Percentiles rank a stretch among this genome's conserved stretches.
Conservation (phyloP, 169 alveolate genomes). For the Besnoitia besnoiti region DNA sequence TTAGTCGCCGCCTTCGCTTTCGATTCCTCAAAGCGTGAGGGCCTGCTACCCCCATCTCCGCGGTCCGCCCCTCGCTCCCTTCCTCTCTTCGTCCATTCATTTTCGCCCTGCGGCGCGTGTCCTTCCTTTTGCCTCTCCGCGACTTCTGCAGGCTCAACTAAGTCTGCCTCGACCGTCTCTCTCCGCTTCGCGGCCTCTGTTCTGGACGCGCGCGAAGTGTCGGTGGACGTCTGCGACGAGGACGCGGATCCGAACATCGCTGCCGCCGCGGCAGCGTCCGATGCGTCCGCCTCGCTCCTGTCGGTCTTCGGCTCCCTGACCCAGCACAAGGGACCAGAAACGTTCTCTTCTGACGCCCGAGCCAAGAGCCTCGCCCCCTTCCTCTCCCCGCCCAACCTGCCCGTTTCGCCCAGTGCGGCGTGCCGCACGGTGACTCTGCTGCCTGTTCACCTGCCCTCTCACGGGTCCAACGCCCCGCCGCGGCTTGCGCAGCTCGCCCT, state of each 20-base stretch:
- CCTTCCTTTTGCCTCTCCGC: background rate
- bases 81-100: no score
- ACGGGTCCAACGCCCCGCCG: background rate
- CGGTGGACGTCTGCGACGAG: conserved; percentile 10
- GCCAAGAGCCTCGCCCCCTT: background rate
- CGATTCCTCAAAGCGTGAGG: no score
- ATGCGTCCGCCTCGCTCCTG: background rate
- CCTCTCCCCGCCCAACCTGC: background rate
- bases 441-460: background rate
- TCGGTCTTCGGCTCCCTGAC: background rate
- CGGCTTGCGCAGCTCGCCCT: background rate
- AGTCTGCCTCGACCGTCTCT: background rate
- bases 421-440: background rate
- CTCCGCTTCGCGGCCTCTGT: background rate
- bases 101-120: no score
- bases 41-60: no score
- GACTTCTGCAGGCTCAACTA: background rate
- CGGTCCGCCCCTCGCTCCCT: no score
- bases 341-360: background rate
- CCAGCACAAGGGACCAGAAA: no score
- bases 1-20: no score
- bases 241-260: background rate
- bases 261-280: background rate
- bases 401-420: background rate
- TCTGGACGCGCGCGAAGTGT: conserved; percentile 1